phyloP scores from a whole-genome alignment of 1,284 basidiomycete species.

The Ustilago shanxiensis region DNA sequence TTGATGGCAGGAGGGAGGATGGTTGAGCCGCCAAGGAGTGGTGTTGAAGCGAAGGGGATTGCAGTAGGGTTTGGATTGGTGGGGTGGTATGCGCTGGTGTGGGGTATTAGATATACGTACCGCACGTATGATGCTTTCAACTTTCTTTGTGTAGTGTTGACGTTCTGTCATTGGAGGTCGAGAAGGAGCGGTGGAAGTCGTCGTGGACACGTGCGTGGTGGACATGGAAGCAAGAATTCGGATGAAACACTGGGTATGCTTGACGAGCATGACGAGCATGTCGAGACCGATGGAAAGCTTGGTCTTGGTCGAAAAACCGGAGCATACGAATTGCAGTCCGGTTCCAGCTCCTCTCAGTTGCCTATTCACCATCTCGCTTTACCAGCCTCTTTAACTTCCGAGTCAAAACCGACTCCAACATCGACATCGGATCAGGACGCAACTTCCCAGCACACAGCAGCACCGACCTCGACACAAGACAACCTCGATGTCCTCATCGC shows the following conservation, averaged over 20 bases:
- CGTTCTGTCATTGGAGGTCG: conserved; percentile 40
- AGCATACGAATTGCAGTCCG: conserved; percentile 20
- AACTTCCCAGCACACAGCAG: not conserved
- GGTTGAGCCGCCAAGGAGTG: conserved; percentile 34
- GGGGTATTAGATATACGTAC: conserved; percentile 56
- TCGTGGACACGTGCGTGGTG: not conserved
- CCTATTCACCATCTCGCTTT: conserved; percentile 42
- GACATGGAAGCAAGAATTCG: conserved; percentile 16
- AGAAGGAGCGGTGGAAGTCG: conserved; percentile 16
- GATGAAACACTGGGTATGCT: conserved; percentile 36
- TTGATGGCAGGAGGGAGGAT: conserved; percentile 47
- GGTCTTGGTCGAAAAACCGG: not conserved
- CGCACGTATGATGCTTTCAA: conserved; percentile 48
- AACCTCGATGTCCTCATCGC: conserved; percentile 36
- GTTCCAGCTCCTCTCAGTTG: conserved; percentile 9
- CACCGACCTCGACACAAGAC: conserved; percentile 1
- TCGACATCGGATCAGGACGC: not conserved
- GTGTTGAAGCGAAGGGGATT: conserved; percentile 23
- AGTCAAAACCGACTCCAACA: not conserved
- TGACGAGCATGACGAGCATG: not conserved
- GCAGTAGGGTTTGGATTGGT: conserved; percentile 33
- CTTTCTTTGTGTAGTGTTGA: conserved; percentile 23
- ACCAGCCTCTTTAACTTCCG: conserved; percentile 12
- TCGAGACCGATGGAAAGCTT: not conserved
- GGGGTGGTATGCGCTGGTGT: conserved; percentile 41